A percentile compares a stretch with the other conserved stretches of the same genome.
These are phyloP conservation scores for Cichorium intybus DNA, from an alignment of 140 eudicot genomes.

Conservation along the genomic window DNA sequence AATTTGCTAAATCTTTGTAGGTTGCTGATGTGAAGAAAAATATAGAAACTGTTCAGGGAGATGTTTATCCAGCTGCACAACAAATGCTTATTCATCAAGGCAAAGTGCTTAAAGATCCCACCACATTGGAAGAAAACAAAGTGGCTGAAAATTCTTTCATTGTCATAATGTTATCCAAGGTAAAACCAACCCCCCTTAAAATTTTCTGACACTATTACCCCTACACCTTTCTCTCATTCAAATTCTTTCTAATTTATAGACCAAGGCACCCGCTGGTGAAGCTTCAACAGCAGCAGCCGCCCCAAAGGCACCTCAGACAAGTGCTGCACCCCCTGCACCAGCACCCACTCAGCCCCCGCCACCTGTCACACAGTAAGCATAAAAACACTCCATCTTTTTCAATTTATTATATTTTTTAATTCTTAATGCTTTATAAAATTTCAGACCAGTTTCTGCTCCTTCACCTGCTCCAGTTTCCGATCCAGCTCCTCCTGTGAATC, in stretches of 20 bases:
- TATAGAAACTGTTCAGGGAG: constrained; percentile 76
- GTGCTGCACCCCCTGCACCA: constrained; percentile 45
- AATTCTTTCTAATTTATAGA: constrained; percentile 20
- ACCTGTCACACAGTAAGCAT: constrained; percentile 52
- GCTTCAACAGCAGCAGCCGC: constrained; percentile 62
- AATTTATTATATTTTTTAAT: neutral
- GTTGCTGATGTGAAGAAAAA: constrained; percentile 80
- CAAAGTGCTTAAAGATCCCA: constrained; percentile 81
- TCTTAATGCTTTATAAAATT: constrained; percentile 6
- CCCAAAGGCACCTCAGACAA: constrained; percentile 65
- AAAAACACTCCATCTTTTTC: constrained; percentile 9
- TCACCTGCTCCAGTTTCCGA: constrained; percentile 41
- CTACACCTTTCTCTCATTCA: neutral
- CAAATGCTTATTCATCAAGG: constrained; percentile 91
- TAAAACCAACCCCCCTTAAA: constrained; percentile 12
- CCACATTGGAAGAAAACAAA: constrained; percentile 79
- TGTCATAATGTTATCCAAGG: constrained; percentile 85
- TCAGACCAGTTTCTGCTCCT: constrained; percentile 50
- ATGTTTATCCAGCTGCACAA: constrained; percentile 74
- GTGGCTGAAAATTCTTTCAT: constrained; percentile 78
- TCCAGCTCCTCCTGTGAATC: constrained; percentile 43
- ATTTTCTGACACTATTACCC: neutral
- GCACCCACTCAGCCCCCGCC: constrained; percentile 47
- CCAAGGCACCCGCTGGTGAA: constrained; percentile 57
- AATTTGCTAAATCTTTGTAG: constrained; percentile 36